phyloP scores from a whole-genome alignment of 2,329 filamentous ascomycete species.

The Endothia cerciana region DNA sequence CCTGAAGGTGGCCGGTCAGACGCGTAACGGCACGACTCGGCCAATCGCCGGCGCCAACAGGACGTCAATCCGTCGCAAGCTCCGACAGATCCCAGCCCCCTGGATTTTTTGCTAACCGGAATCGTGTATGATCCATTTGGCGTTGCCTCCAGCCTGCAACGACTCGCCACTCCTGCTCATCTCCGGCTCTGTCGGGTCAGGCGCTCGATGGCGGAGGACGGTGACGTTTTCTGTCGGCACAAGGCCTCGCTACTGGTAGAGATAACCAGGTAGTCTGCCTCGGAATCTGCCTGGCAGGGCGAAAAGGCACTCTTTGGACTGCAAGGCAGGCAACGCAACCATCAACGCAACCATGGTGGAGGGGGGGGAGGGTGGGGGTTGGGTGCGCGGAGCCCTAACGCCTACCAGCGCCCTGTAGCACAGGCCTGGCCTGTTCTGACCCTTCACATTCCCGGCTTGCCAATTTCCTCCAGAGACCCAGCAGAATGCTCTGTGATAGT shows the following conservation, averaged over 20 bases:
- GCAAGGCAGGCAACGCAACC: conserved; percentile 6
- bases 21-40: conserved; percentile 26
- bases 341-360: neutral
- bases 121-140: conserved; percentile 22
- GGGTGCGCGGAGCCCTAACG: conserved; percentile 3
- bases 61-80: conserved; percentile 18
- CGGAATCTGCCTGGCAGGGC: neutral
- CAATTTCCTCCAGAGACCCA: conserved; percentile 11
- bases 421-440: neutral
- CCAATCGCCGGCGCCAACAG: conserved; percentile 23
- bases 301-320: neutral
- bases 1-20: conserved; percentile 19
- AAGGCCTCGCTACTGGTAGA: neutral
- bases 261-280: neutral
- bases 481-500: neutral
- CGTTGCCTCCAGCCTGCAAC: conserved; percentile 1
- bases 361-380: conserved; percentile 5
- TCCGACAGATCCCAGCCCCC: conserved; percentile 19
- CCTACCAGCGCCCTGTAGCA: conserved; percentile 19
- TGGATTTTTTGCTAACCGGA: conserved; percentile 15
- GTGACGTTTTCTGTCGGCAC: conserved; percentile 2
- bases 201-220: neutral
- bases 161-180: conserved; percentile 19
- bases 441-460: conserved; percentile 12
- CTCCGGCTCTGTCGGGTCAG: neutral